A percentile compares a stretch with the other conserved stretches of the same genome.
Evolutionary conservation across 768 basidiomycete species (phyloP).

Genomic region (Phlebiopsis gigantea): DNA sequence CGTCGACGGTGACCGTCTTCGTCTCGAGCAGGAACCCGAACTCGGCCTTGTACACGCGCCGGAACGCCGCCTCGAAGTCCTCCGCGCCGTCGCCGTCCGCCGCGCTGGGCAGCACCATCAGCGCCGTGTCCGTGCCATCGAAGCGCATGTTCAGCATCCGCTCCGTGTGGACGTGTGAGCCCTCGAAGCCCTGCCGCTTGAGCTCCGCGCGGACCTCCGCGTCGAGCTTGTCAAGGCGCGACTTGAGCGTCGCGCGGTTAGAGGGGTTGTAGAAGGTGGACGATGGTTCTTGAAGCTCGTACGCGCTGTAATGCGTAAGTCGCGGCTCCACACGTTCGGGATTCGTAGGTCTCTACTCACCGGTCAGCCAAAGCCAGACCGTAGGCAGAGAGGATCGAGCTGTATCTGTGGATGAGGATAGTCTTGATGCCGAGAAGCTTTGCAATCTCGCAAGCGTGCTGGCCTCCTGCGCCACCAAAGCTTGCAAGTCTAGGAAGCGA

Average conservation of each 20-base stretch:
- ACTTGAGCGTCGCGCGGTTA: constrained; percentile 47
- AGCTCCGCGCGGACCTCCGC: constrained; percentile 61
- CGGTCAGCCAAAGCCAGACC: constrained; percentile 88
- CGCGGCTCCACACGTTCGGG: not conserved
- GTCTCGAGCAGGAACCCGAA: constrained; percentile 90
- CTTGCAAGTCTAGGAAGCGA: constrained; percentile 55
- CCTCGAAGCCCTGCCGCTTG: constrained; percentile 76
- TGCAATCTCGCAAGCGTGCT: constrained; percentile 92
- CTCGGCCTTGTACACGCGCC: constrained; percentile 72
- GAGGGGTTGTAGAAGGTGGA: constrained; percentile 70
- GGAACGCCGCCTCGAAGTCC: constrained; percentile 80
- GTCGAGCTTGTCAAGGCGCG: constrained; percentile 68
- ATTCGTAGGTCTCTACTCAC: constrained; percentile 29
- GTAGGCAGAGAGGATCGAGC: constrained; percentile 90
- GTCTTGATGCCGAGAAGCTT: constrained; percentile 80
- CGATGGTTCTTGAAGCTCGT: constrained; percentile 85
- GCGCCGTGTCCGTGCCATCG: constrained; percentile 86
- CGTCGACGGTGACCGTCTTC: constrained; percentile 83
- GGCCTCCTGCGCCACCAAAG: constrained; percentile 88
- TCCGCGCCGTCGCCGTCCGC: constrained; percentile 49
- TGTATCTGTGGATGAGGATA: constrained; percentile 85
- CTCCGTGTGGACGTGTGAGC: constrained; percentile 65
- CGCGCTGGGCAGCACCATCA: constrained; percentile 71
- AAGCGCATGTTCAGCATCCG: constrained; percentile 90
- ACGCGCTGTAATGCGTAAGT: constrained; percentile 44